A percentile compares a stretch with the other conserved stretches of the same genome.
Evolutionary conservation across 371 early-diverging fungal species (phyloP).

Genomic region (Blastocladiella emersonii): DNA sequence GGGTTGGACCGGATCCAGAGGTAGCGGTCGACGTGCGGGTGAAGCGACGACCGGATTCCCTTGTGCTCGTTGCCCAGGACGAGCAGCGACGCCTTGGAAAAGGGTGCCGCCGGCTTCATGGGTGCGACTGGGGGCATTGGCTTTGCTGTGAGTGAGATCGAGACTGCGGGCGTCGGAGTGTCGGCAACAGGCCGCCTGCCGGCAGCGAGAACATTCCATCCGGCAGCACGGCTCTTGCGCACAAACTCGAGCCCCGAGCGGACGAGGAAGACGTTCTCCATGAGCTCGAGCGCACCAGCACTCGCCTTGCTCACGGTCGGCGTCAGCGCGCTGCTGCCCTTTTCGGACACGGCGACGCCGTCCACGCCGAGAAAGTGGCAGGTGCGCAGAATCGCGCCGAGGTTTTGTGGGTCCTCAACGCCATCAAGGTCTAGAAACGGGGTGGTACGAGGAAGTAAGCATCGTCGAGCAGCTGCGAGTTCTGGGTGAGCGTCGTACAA

Average conservation of each 20-base stretch:
- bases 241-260: neutral
- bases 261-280: neutral
- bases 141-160: neutral
- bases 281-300: neutral
- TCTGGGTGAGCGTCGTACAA: neutral
- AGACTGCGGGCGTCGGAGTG: neutral
- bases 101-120: neutral
- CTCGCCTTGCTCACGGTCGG: neutral
- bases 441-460: neutral
- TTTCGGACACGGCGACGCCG: neutral
- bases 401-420: constrained; percentile 1
- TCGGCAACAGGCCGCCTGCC: neutral
- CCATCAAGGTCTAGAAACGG: neutral
- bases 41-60: neutral
- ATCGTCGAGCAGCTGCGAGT: no score
- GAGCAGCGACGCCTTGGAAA: neutral
- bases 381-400: constrained; percentile 5
- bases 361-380: neutral
- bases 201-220: neutral
- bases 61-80: neutral
- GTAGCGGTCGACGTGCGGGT: neutral
- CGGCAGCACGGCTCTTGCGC: neutral
- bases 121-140: no score
- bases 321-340: neutral
- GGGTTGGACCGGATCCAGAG: neutral